Evolutionary conservation across 345 rosid species (phyloP), one percentile per base, ranked within the genome.

Genomic region (Nephelium lappaceum): DNA sequence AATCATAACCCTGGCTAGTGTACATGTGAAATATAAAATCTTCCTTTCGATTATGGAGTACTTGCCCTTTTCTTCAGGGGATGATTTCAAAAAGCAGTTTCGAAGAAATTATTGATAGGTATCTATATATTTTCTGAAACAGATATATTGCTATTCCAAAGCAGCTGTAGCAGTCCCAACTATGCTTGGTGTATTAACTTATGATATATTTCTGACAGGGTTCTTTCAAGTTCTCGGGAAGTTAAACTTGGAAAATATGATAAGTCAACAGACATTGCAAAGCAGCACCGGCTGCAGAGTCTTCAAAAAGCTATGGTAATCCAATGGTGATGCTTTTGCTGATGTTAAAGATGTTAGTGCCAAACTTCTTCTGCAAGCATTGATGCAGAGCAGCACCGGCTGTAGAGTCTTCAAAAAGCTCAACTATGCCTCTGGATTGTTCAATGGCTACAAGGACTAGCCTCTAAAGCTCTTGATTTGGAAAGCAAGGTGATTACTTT

Each of bases 51-150:
- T 93, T 31, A 89, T 96, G 88, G 97, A 89, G 83, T 94, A 89
- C 84, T 86, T 96, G 84, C 93, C 96, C 68, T 93, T 92, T 84
- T 90, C 97, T 79, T 83, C 83, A 5, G 89, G 65, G 60, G 87
- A 92, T 86, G 95, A 90, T n/a, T 67, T 88, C 89, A 14, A 88
- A 89, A 85, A 98, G 96, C 78, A 92, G 92, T 87, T 95, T 95
- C 78, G 97, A 95, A 89, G 98, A 95, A 88, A 95, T 93, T 82
- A 88, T 93, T 75, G 95, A 92, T 88, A 95, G 98, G 98, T 95
- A 91, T 23, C 19, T 24, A 63, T 58, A 39, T 81, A 67, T 49
- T 72, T 64, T 76, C 73, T 75, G 25, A 60, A 51, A 69, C 78
- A n/a, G 66, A 55, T 23, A 55, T 61, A 58, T 75, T 57, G 16